Base-by-base conservation (phyloP, 139 green algal genomes). In the Chlamydomonas applanata region DNA sequence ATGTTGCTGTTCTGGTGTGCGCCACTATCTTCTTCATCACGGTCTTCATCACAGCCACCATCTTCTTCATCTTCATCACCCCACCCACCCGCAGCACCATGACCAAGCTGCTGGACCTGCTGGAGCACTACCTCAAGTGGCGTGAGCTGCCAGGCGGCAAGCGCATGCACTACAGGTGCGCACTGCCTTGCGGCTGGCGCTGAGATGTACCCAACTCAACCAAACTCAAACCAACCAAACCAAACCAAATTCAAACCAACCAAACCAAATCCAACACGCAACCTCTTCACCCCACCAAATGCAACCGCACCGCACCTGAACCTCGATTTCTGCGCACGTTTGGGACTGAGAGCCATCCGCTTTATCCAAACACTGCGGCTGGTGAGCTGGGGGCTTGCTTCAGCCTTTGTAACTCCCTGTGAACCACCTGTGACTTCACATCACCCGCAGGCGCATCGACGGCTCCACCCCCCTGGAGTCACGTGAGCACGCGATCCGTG, bases 371-470 rank as follows among this genome's bases (percentile, higher is more conserved):
- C n/a, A n/a, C n/a, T n/a, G n/a, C n/a, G n/a, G n/a, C n/a, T n/a
- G n/a, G n/a, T n/a, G n/a, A n/a, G n/a, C n/a, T n/a, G n/a, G n/a
- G n/a, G n/a, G n/a, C n/a, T n/a, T n/a, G n/a, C n/a, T n/a, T n/a
- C n/a, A n/a, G n/a, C n/a, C n/a, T n/a, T n/a, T n/a, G n/a, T n/a
- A n/a, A n/a, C n/a, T n/a, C n/a, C n/a, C n/a, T n/a, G n/a, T n/a
- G n/a, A n/a, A n/a, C n/a, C n/a, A n/a, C n/a, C n/a, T n/a, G n/a
- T n/a, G n/a, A n/a, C n/a, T n/a, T n/a, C n/a, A n/a, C n/a, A n/a
- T n/a, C n/a, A n/a, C n/a, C n/a, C n/a, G 2, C 69, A 71, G 82
- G 49, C 91, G 95, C 80, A 97, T 98, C 56, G 94, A 98, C 72
- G 95, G 95, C 75, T 84, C 53, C 72, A 90, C 82, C 30, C 71